phyloP scores from a whole-genome alignment of 208 protist species.

The Trypanosoma lewisi region DNA sequence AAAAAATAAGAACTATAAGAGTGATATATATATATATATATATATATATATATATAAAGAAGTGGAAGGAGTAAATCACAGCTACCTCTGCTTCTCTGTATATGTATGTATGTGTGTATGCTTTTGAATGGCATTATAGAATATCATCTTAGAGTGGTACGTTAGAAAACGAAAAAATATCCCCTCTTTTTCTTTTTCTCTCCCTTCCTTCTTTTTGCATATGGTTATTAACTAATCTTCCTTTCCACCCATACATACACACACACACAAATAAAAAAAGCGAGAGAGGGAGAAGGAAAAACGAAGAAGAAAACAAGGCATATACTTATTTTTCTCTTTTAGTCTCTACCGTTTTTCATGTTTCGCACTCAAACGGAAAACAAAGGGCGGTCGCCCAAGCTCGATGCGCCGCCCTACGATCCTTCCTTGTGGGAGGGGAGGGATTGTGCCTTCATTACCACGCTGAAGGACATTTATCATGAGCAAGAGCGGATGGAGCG shows the following conservation, averaged over 20 bases:
- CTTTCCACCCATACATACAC: constrained; percentile 6
- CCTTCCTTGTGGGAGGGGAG: constrained; percentile 51
- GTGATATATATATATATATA: neutral
- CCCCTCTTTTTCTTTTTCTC: neutral
- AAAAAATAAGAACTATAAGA: neutral
- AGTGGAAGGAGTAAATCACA: too few relatives aligned
- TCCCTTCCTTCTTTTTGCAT: neutral
- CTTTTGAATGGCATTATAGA: neutral
- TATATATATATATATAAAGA: too few relatives aligned
- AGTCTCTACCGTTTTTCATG: neutral
- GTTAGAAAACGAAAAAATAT: too few relatives aligned
- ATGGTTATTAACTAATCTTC: neutral
- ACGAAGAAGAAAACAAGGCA: constrained; percentile 10
- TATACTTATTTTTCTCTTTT: neutral
- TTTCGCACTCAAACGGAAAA: neutral
- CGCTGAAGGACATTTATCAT: constrained; percentile 26
- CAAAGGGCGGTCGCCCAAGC: constrained; percentile 35
- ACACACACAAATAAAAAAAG: neutral
- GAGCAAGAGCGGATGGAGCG: constrained; percentile 28
- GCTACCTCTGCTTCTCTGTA: too few relatives aligned
- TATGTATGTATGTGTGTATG: neutral
- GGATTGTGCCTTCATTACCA: constrained; percentile 61
- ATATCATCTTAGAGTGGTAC: too few relatives aligned
- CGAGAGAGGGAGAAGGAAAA: constrained; percentile 2
- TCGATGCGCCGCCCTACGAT: constrained; percentile 66